Conservation (phyloP, 108 stramenopile genomes). For the Nitzschia sp. region DNA sequence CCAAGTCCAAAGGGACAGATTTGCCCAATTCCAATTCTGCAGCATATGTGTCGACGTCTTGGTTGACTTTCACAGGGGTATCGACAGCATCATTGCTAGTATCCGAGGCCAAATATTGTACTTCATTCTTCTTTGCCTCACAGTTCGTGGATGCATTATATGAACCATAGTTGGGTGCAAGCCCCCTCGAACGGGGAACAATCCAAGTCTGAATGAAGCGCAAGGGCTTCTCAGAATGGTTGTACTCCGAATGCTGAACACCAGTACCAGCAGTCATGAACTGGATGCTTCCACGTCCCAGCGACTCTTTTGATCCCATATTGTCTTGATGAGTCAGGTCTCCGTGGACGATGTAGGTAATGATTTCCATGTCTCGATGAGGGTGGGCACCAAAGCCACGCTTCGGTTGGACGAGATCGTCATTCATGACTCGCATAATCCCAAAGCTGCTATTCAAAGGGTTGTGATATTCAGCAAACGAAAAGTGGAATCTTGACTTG, state of each 20-base stretch:
- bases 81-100: slow-evolving; percentile 11
- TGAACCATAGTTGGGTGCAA: slow-evolving; percentile 72
- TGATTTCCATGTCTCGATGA: slow-evolving; percentile 81
- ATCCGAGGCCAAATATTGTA: slow-evolving; percentile 66
- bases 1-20: slow-evolving; percentile 27
- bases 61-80: slow-evolving; percentile 65
- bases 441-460: slow-evolving; percentile 65
- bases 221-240: slow-evolving; percentile 56
- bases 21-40: slow-evolving; percentile 56
- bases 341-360: slow-evolving; percentile 78
- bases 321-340: slow-evolving; percentile 70
- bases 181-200: slow-evolving; percentile 41
- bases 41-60: slow-evolving; percentile 71
- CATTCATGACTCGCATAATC: slow-evolving; percentile 78
- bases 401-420: slow-evolving; percentile 79
- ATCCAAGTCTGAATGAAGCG: slow-evolving; percentile 90
- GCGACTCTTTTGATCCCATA: slow-evolving; percentile 76
- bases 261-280: slow-evolving; percentile 86
- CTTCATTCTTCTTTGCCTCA: slow-evolving; percentile 32
- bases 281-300: slow-evolving; percentile 74
- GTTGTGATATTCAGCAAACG: slow-evolving; percentile 84
- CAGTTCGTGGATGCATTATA: neutral
- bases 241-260: slow-evolving; percentile 71
- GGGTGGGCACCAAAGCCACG: slow-evolving; percentile 80
- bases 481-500: slow-evolving; percentile 83